Conservation (phyloP, 768 basidiomycete genomes). For the Mycena amicta region DNA sequence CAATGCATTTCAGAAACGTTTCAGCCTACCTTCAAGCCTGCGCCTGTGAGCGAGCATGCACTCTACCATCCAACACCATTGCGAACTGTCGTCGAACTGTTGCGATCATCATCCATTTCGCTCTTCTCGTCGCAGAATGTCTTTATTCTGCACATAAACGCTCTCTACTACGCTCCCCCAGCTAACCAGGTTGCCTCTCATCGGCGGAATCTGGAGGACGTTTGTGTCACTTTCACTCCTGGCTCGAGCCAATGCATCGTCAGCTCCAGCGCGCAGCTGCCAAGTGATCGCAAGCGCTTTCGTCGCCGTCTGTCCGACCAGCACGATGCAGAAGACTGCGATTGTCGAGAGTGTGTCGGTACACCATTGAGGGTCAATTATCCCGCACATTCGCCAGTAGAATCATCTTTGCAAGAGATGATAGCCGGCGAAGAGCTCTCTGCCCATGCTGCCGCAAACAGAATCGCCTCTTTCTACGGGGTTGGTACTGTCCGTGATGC, state of each 20-base stretch:
- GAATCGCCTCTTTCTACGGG: background rate
- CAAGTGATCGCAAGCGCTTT: background rate
- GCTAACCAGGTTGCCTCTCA: background rate
- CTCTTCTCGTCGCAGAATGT: conserved; percentile 37
- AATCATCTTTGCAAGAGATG: background rate
- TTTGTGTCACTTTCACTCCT: conserved; percentile 13
- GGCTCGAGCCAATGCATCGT: conserved; percentile 5
- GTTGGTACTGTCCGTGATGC: background rate
- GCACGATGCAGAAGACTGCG: background rate
- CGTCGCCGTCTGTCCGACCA: background rate
- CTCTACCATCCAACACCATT: conserved; percentile 50
- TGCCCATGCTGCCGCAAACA: background rate
- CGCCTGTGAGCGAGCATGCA: conserved; percentile 26
- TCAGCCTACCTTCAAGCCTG: conserved; percentile 29
- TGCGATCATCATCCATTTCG: conserved; percentile 22
- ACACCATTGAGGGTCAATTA: no score
- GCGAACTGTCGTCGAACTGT: conserved; percentile 33
- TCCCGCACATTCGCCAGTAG: no score
- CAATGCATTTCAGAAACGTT: conserved; percentile 32
- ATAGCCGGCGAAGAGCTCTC: background rate
- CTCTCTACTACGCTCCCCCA: conserved; percentile 21
- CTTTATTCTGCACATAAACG: conserved; percentile 29
- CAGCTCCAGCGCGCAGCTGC: conserved; percentile 2
- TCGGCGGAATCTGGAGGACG: conserved; percentile 6
- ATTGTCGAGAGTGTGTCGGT: background rate